Base-by-base conservation (phyloP, 345 rosid species). In the Alliaria petiolata region DNA sequence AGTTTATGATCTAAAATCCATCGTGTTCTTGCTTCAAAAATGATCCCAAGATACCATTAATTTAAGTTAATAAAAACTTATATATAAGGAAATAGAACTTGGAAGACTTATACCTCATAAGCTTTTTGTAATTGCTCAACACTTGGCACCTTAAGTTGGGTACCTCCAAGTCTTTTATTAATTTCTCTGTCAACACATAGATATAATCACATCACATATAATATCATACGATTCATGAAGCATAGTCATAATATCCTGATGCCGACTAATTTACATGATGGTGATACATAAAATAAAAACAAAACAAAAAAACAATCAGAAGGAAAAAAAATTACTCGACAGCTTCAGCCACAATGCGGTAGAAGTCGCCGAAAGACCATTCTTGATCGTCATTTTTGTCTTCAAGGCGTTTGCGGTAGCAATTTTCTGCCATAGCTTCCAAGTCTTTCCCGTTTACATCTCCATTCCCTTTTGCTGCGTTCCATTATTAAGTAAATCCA, bases 131-230 rank as follows among this genome's bases (percentile, higher is more conserved):
- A 77, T 4, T 70, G 76, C 0, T 57, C 25, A n/a, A 44, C 71
- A 57, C 75, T 64, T 11, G 98, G 98, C 40, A 86, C 79, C 52
- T 82, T 76, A 52, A 90, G 68, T 49, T 90, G 96, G 7, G 93
- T 81, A 75, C 87, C 86, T 49, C 87, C 85, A 19, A 88, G 78
- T 74, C 74, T 85, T 69, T 52, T 76, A 74, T 92, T 92, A 45
- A 86, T 82, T 66, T 84, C 78, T 60, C 98, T 88, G 77, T 35
- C 28, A 57, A 22, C 69, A 20, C 14, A 42, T 16, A 20, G 9
- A 7, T 5, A 0, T 28, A 43, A 15, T 38, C 35, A 28, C 19
- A n/a, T 19, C 62, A 40, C 68, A 69, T 75, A 14, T 42, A 30
- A 31, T n/a, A 47, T 28, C n/a, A 39, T 36, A 49, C 43, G 31